Percentiles rank a stretch among this genome's conserved stretches.
Conservation (phyloP, 1,284 basidiomycete species). For the Sporisorium sorghi region DNA sequence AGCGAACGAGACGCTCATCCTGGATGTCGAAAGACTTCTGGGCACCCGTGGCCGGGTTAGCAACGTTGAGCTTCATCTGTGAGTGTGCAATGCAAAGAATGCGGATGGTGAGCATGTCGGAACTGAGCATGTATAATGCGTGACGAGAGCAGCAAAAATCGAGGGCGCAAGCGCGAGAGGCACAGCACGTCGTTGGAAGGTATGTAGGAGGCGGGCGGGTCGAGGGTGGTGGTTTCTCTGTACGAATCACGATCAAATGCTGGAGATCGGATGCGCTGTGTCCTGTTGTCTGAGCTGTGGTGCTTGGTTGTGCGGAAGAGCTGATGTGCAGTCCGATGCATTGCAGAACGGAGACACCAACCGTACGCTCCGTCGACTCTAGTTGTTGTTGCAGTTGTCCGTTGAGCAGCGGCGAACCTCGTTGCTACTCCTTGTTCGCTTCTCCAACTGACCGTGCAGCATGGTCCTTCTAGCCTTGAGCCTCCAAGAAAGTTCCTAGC, state of each 20-base stretch:
- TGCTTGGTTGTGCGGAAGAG: background rate
- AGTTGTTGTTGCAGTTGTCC: too few species aligned
- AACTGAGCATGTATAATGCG: background rate
- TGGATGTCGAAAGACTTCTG: conserved; percentile 94
- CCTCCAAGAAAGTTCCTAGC: background rate
- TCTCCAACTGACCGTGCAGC: too few species aligned
- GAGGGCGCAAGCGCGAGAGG: conserved; percentile 8
- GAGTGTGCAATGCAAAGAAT: background rate
- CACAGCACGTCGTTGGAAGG: conserved; percentile 16
- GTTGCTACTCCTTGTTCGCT: too few species aligned
- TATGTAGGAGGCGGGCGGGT: background rate
- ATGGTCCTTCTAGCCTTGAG: too few species aligned
- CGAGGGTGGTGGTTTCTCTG: background rate
- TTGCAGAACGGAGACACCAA: too few species aligned
- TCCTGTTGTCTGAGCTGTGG: too few species aligned
- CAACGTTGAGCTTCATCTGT: conserved; percentile 95
- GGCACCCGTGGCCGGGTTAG: conserved; percentile 91
- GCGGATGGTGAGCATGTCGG: conserved; percentile 24
- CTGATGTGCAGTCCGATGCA: background rate
- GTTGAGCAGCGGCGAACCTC: too few species aligned
- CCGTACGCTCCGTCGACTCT: too few species aligned
- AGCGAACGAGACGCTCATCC: conserved; percentile 88
- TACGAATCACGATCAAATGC: background rate
- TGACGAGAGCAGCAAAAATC: background rate
- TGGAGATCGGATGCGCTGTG: background rate